Evolutionary conservation across 1,139 yeast species (phyloP), one percentile per base, ranked within the genome.

Genomic region (Suhomyces terraborum): DNA sequence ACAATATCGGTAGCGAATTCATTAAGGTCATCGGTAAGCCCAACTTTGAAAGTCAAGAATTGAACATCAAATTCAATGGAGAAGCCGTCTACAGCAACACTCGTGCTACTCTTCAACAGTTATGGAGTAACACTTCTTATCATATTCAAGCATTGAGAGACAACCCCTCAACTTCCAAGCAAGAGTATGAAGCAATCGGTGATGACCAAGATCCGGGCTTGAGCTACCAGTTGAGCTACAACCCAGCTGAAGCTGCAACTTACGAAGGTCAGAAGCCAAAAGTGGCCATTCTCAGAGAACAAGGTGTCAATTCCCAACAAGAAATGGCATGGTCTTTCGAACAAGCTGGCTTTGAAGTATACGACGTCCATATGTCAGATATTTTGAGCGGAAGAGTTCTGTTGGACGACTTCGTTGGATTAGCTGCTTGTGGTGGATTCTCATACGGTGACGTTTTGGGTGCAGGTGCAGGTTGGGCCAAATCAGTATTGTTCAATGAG

Each of bases 391-490:
- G 95, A 31, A 75, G 73, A 54, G 84, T 85, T 29, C 65, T 81
- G n/a, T 75, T 94, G 52, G 82, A 79, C 55, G 84, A 80, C 36
- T 94, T 93, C 65, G 88, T 84, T 36, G 99, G 99, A 48, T 58
- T 94, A 44, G 98, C 98, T 41, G 98, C 98, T 4, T 94, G 98
- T 69, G 99, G 99, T 67, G 99, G 99, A 21, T 94, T 94, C 75
- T 89, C 98, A 2, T 94, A 91, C 60, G 99, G 99, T 75, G 99
- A 94, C 67, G 99, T 94, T 35, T 74, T 94, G 47, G 98, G 99
- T 52, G 98, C 98, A 22, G 99, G 97, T 62, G 88, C 94, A 39
- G 99, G 99, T 46, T 94, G 98, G 98, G 98, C 99, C 47, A 91
- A 89, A 61, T 88, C 96, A 14, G 96, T 93, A n/a, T 69, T 94